These are phyloP conservation scores for Nepenthes mirabilis DNA, from an alignment of 148 eudicot species.

Conservation along the genomic window DNA sequence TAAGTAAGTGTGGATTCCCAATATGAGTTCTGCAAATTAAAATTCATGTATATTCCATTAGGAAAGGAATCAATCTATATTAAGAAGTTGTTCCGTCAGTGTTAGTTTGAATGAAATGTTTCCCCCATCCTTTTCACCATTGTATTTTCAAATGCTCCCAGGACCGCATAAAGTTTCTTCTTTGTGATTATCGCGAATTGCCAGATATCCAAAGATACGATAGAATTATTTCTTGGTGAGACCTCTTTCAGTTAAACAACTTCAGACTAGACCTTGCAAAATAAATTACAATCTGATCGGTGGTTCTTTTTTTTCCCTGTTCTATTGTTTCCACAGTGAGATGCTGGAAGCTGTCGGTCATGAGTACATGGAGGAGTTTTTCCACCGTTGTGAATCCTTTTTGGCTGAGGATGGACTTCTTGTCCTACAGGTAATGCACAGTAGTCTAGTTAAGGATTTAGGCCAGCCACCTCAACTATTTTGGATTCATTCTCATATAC, in stretches of 20 bases:
- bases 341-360: slow-evolving; percentile 90
- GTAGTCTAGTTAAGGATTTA: neutral
- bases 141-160: slow-evolving; percentile 12
- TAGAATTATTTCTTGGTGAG: slow-evolving; percentile 82
- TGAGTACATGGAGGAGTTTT: slow-evolving; percentile 71
- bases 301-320: neutral
- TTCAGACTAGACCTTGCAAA: neutral
- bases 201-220: slow-evolving; percentile 43
- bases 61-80: too few relatives aligned
- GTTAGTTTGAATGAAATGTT: neutral
- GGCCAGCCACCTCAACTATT: too few relatives aligned
- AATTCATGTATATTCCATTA: too few relatives aligned
- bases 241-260: neutral
- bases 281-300: neutral
- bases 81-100: neutral
- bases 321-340: slow-evolving; percentile 36
- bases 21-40: too few relatives aligned
- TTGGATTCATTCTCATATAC: too few relatives aligned
- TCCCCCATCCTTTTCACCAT: neutral
- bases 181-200: slow-evolving; percentile 79
- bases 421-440: slow-evolving; percentile 58
- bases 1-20: too few relatives aligned
- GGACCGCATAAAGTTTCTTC: slow-evolving; percentile 67
- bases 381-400: slow-evolving; percentile 49
- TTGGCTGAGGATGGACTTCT: slow-evolving; percentile 65